phyloP scores from a whole-genome alignment of 352 stramenopile genomes.

The Globisporangium cystogenes region DNA sequence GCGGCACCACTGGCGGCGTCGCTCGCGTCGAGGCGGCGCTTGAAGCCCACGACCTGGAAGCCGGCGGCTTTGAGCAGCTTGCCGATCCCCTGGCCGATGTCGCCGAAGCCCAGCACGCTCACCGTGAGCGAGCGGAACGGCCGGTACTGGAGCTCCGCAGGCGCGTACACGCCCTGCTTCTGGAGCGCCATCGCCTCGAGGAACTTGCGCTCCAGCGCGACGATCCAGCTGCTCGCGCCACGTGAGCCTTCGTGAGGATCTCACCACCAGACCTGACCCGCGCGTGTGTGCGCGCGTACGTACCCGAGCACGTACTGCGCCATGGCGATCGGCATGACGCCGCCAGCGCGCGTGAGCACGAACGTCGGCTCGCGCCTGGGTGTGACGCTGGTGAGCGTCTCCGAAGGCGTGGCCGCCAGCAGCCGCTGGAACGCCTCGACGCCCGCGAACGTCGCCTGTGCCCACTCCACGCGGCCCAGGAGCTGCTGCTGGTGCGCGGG shows the following conservation, averaged over 20 bases:
- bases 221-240: constrained; percentile 30
- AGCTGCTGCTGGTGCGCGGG: constrained; percentile 21
- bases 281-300: background rate
- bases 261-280: background rate
- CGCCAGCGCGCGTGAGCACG: constrained; percentile 47
- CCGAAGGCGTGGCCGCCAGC: constrained; percentile 2
- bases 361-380: constrained; percentile 21
- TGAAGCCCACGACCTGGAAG: constrained; percentile 71
- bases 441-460: constrained; percentile 61
- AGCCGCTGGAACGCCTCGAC: constrained; percentile 46
- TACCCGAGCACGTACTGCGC: constrained; percentile 66
- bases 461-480: constrained; percentile 39
- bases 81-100: constrained; percentile 57
- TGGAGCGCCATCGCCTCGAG: constrained; percentile 40
- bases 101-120: constrained; percentile 49
- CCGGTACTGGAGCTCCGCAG: constrained; percentile 32
- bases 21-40: constrained; percentile 27
- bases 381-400: constrained; percentile 7
- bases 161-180: constrained; percentile 27
- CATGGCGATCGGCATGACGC: constrained; percentile 48
- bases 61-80: constrained; percentile 35
- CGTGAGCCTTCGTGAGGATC: no score
- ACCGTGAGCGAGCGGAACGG: constrained; percentile 42
- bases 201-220: constrained; percentile 61
- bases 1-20: constrained; percentile 15